Evolutionary conservation across 164 flowering plant genomes (phyloP), one percentile per base, ranked within the genome.

Genomic region (Sextonia rubra): DNA sequence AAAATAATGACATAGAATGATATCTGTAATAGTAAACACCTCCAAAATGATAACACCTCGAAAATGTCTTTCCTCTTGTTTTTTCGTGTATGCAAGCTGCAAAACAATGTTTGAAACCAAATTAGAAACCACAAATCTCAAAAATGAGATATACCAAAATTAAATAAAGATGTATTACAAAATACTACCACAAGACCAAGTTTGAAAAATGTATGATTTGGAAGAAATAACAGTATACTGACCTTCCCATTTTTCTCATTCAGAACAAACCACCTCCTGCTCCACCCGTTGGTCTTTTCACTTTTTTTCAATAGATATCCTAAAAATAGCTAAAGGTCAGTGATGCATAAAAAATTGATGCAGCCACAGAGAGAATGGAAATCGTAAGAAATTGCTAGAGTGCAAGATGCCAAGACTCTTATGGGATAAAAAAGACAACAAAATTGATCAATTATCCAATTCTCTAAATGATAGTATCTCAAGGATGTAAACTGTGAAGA

Each of bases 51-150:
- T 88, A 65, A 92, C 95, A 64, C 97, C 99, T 60, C 89, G 99
- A 71, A 96, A 96, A 80, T 89, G 90, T 62, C 87, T 83, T 79
- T 96, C 99, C 72, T 96, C 99, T 85, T 91, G 93, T 75, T 92
- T 96, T 83, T 96, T 96, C 47, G 99, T 96, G 83, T 96, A 96
- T 44, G 97, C 98, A 82, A 96, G 93, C 98, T 96, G 90, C 76
- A 80, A 67, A 69, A 80, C 44, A 29, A 64, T 25, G 29, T 15
- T 37, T 26, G n/a, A 65, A 29, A 26, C 27, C 24, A 52, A 64
- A 3, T 56, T 20, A 60, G 12, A 32, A 26, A 12, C 47, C 47
- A 12, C 1, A 22, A 23, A 17, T 29, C 48, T 20, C 68, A 47
- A 64, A 64, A 30, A 71, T 49, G 8, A 47, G 47, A 47, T 63